These are phyloP conservation scores for Solanum virginianum DNA, from an alignment of 257 asterid species.

Conservation along the genomic window DNA sequence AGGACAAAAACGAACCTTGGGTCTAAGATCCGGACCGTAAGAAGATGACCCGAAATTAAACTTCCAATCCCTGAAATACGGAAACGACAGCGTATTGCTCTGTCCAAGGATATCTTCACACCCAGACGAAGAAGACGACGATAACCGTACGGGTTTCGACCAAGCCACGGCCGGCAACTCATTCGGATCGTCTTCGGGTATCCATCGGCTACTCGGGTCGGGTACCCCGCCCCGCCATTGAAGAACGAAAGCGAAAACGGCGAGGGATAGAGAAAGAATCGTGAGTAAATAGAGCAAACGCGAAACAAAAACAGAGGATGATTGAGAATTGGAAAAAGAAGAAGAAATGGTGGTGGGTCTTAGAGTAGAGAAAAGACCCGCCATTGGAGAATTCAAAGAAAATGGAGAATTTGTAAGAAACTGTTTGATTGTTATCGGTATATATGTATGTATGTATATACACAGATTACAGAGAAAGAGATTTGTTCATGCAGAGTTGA, in stretches of 20 bases:
- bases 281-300: constrained; percentile 45
- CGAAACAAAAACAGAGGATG: not conserved
- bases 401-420: not conserved
- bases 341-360: constrained; percentile 38
- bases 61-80: constrained; percentile 24
- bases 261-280: constrained; percentile 51
- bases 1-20: not conserved
- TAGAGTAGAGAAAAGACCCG: constrained; percentile 52
- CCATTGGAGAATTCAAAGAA: constrained; percentile 32
- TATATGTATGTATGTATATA: not conserved
- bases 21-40: not conserved
- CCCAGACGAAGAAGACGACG: constrained; percentile 27
- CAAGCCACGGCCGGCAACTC: constrained; percentile 44
- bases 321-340: not conserved
- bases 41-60: not conserved
- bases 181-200: constrained; percentile 20
- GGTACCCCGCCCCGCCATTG: constrained; percentile 86
- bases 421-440: not conserved
- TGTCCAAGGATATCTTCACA: constrained; percentile 42
- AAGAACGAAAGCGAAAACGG: constrained; percentile 59
- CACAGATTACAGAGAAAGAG: not conserved
- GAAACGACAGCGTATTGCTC: constrained; percentile 31
- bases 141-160: not conserved
- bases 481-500: not conserved
- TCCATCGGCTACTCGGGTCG: constrained; percentile 43